Base-by-base conservation (phyloP, 164 flowering plant species). In the Vitis rotundifolia region DNA sequence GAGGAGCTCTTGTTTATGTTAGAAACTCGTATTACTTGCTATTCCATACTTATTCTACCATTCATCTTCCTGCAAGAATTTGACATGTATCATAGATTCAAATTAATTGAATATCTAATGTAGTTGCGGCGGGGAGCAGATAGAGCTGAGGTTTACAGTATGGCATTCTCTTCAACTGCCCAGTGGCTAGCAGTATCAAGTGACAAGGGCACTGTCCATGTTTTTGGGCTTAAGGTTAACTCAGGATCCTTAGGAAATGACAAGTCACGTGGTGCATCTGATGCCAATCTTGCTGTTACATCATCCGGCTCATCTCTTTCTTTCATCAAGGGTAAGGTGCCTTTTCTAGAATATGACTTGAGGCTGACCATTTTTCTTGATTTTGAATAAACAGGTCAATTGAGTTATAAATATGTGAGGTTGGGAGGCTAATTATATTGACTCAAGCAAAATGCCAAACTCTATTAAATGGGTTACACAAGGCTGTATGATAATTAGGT, bases 101-200 rank as follows among this genome's bases (percentile, higher is more conserved):
- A 18, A 64, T 63, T 57, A 49, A 54, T 55, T 65, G 64, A 53
- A 62, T 68, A 10, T 49, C 11, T 19, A 57, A 44, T 84, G 72
- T 70, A 94, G 99, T 91, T 94, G 49, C 80, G 99, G 68, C 90
- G 99, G 72, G 99, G 99, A 72, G 97, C 96, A 58, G 95, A 94
- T 76, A 85, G 97, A 81, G 99, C 99, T 8, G 99, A 91, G 71
- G 91, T 94, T 31, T 89, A 88, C 81, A 91, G 99, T 76, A 70
- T 94, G 77, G 97, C 99, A 28, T 92, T 94, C 81, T 94, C 97
- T 70, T 68, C 91, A 66, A 84, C 79, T 63, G 91, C 91, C 10
- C 89, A 94, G 65, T 92, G 97, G 99, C 80, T 94, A 58, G 97
- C 97, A 50, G 99, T 92, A 26, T 94, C 97, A 31, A 94, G 99